Conservation (phyloP, 169 alveolate species). For the Cryptosporidium ubiquitum region DNA sequence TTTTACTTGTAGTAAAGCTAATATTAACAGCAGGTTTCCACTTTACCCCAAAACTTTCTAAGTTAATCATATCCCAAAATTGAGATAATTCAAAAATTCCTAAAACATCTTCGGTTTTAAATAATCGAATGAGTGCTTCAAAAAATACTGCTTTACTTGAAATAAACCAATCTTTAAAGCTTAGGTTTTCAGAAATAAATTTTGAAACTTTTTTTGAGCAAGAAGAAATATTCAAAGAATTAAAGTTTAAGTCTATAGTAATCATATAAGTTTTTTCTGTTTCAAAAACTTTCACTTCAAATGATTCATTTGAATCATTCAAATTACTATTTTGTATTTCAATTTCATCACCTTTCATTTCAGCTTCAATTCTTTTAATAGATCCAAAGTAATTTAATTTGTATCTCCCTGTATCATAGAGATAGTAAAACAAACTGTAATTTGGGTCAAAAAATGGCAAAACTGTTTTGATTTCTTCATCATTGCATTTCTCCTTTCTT, state of each 20-base stretch:
- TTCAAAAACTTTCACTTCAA: background rate
- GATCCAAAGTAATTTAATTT: background rate
- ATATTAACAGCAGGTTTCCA: slow-evolving; percentile 32
- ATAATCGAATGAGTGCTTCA: background rate
- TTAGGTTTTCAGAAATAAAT: background rate
- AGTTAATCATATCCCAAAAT: slow-evolving; percentile 5
- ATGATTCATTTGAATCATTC: background rate
- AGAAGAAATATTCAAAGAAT: background rate
- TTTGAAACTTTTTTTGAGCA: background rate
- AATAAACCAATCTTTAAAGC: slow-evolving; percentile 31
- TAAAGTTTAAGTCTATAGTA: background rate
- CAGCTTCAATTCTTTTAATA: background rate
- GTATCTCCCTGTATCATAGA: slow-evolving; percentile 45
- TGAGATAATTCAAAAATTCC: background rate
- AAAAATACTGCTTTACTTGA: slow-evolving; percentile 15
- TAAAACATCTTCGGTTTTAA: background rate
- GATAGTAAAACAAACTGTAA: slow-evolving; percentile 21
- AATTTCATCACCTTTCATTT: background rate
- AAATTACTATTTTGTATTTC: background rate
- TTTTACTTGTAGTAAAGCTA: background rate
- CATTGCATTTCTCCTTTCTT: background rate
- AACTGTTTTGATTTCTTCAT: background rate
- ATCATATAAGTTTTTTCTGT: slow-evolving; percentile 1
- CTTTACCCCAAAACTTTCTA: background rate
- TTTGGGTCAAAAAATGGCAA: slow-evolving; percentile 47